A percentile compares a stretch with the other conserved stretches of the same genome.
Conservation (phyloP, 2,329 filamentous ascomycete species). For the Teratosphaeria gauchensis region DNA sequence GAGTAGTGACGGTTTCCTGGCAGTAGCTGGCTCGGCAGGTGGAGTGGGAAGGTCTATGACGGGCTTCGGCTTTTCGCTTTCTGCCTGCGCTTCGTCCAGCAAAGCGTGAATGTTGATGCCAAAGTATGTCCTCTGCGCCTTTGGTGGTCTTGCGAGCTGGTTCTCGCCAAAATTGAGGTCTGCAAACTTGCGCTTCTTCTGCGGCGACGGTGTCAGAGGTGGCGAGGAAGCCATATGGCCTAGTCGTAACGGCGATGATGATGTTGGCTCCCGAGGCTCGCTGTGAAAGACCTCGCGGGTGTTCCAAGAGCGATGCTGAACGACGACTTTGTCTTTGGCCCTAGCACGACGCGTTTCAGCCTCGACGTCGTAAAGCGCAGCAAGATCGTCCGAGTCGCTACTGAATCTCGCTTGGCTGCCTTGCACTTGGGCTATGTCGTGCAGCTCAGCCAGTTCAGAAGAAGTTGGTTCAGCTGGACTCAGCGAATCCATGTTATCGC, state of each 20-base stretch:
- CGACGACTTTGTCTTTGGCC: constrained; percentile 36
- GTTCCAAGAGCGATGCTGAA: constrained; percentile 43
- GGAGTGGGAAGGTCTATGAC: constrained; percentile 22
- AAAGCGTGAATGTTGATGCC: constrained; percentile 84
- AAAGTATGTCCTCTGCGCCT: constrained; percentile 71
- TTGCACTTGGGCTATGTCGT: neutral
- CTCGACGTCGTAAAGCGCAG: constrained; percentile 36
- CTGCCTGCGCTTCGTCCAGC: constrained; percentile 59
- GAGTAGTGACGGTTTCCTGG: constrained; percentile 46
- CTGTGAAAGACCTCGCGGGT: constrained; percentile 39
- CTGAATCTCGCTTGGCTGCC: neutral
- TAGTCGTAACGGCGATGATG: constrained; percentile 51
- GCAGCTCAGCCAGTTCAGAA: neutral
- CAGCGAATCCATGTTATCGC: neutral
- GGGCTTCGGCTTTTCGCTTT: constrained; percentile 36
- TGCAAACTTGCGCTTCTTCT: constrained; percentile 23
- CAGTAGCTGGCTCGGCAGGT: constrained; percentile 29
- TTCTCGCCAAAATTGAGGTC: constrained; percentile 21
- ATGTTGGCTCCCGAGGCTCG: constrained; percentile 27
- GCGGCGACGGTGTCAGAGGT: constrained; percentile 40
- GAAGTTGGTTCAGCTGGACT: neutral
- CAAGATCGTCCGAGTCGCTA: constrained; percentile 19
- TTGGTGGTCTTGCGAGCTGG: constrained; percentile 37
- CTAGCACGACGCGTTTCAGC: constrained; percentile 36
- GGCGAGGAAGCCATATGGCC: constrained; percentile 46